Conservation (phyloP, 345 rosid species). For the Corchorus olitorius region DNA sequence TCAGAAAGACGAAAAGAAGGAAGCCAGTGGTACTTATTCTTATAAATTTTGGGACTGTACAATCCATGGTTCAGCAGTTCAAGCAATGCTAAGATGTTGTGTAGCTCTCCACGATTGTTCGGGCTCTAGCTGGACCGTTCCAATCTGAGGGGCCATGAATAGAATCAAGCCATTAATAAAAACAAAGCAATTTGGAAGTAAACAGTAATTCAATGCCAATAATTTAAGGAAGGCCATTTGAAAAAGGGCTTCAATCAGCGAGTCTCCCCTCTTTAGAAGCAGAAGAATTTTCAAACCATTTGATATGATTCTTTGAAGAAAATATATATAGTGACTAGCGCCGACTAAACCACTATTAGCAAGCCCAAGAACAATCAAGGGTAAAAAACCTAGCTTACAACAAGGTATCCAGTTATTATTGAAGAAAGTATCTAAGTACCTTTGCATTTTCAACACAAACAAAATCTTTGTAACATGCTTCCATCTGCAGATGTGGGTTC, state of each 20-base stretch:
- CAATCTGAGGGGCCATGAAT: conserved; percentile 54
- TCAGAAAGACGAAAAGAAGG: neutral
- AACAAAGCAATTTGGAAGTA: neutral
- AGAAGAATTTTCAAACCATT: conserved; percentile 5
- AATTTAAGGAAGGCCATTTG: neutral
- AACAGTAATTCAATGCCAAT: neutral
- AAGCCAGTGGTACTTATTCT: neutral
- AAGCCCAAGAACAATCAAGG: neutral
- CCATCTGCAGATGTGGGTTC: conserved; percentile 95
- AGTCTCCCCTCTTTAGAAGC: neutral
- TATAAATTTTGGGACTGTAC: conserved; percentile 1
- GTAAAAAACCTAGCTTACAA: neutral
- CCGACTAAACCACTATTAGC: conserved; percentile 7
- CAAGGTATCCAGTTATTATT: conserved; percentile 2
- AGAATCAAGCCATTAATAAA: conserved; percentile 18
- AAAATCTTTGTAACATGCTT: conserved; percentile 88
- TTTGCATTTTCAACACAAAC: conserved; percentile 90
- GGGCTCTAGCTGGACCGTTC: conserved; percentile 74
- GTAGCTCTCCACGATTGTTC: conserved; percentile 80
- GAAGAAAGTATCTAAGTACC: conserved; percentile 45
- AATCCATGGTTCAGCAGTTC: conserved; percentile 38
- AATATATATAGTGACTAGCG: neutral
- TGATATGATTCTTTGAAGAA: neutral
- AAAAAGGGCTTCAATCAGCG: conserved; percentile 3
- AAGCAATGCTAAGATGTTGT: conserved; percentile 66